These are phyloP conservation scores for Streptanthus diversifolius DNA, from an alignment of 345 rosid species.

Conservation along the genomic window DNA sequence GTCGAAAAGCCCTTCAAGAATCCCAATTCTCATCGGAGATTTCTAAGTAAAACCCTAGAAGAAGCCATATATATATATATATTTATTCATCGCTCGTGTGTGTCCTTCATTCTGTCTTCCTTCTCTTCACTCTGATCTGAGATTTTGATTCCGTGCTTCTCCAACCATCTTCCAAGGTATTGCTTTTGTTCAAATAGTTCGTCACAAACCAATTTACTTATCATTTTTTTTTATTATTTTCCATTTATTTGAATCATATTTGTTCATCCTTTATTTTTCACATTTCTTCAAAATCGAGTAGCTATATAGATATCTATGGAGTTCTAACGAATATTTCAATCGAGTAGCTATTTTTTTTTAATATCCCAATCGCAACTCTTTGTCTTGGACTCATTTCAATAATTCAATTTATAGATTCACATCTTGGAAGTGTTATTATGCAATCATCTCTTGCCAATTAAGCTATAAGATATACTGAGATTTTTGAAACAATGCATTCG, in stretches of 20 bases:
- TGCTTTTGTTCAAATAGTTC: not conserved
- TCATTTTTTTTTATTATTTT: not conserved
- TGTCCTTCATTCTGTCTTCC: not conserved
- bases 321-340: not conserved
- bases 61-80: not conserved
- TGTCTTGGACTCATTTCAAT: not conserved
- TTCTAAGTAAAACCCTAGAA: conserved; percentile 33
- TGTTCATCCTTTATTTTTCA: not conserved
- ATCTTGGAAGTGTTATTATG: not conserved
- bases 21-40: conserved; percentile 26
- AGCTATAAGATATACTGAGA: not conserved
- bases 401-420: not conserved
- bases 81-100: conserved; percentile 2
- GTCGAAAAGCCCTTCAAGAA: conserved; percentile 4
- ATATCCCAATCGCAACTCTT: not conserved
- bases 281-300: not conserved
- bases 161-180: conserved; percentile 22
- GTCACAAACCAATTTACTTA: not conserved
- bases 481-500: not conserved
- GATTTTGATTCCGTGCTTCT: conserved; percentile 20
- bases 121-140: conserved; percentile 10
- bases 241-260: not conserved
- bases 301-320: conserved; percentile 16
- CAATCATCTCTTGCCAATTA: not conserved
- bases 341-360: not conserved